A percentile compares a stretch with the other conserved stretches of the same genome.
Conservation (phyloP, 345 rosid species). For the Lumnitzera littorea region DNA sequence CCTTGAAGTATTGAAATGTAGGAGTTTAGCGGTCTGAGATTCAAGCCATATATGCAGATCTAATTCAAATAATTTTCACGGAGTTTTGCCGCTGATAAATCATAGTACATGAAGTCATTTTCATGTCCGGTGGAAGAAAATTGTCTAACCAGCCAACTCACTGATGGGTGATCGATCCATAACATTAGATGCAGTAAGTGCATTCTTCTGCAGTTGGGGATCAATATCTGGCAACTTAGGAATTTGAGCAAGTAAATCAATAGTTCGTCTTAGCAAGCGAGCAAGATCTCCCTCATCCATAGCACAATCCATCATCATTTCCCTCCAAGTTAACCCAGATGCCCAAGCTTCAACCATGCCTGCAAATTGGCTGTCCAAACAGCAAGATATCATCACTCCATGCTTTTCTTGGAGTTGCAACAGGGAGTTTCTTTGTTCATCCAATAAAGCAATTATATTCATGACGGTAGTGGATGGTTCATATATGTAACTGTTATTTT, state of each 20-base stretch:
- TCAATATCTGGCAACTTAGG: conserved; percentile 89
- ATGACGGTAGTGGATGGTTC: conserved; percentile 62
- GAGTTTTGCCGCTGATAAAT: no score
- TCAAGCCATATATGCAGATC: no score
- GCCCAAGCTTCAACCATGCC: conserved; percentile 99
- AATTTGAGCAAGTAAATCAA: conserved; percentile 81
- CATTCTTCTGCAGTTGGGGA: conserved; percentile 49
- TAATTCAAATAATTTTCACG: no score
- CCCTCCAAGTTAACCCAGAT: conserved; percentile 89
- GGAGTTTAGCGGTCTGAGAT: no score
- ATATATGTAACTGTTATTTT: conserved; percentile 57
- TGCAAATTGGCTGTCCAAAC: conserved; percentile 75
- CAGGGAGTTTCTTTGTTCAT: conserved; percentile 56
- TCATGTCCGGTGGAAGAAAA: not conserved
- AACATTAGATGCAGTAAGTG: conserved; percentile 52
- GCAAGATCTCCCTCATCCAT: conserved; percentile 98
- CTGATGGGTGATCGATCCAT: conserved; percentile 97
- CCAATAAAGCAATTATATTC: conserved; percentile 40
- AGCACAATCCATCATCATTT: conserved; percentile 91
- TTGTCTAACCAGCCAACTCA: conserved; percentile 65
- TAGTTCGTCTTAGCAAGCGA: conserved; percentile 71
- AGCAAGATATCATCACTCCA: conserved; percentile 63
- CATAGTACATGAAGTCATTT: not conserved
- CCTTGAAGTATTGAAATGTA: no score
- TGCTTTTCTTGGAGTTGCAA: conserved; percentile 72